A percentile compares a stretch with the other conserved stretches of the same genome.
phyloP scores from a whole-genome alignment of 192 early-diverging fungal genomes.

The Linnemannia zychae region DNA sequence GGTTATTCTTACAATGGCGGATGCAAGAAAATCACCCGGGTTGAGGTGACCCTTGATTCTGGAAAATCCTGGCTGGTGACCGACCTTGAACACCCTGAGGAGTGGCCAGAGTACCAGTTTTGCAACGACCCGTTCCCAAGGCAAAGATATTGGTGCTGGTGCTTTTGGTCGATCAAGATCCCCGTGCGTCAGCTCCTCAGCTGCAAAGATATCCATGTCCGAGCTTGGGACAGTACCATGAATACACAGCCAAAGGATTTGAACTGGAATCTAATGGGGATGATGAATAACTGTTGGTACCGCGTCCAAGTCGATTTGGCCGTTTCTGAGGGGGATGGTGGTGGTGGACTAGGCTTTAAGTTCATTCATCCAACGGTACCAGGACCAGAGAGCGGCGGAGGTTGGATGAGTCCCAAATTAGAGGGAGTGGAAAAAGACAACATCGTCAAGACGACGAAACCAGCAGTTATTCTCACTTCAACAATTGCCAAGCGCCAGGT shows the following conservation, averaged over 20 bases:
- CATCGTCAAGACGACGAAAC: background rate
- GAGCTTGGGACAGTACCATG: slow-evolving; percentile 71
- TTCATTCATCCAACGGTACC: slow-evolving; percentile 71
- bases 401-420: slow-evolving; percentile 66
- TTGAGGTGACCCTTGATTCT: slow-evolving; percentile 85
- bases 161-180: slow-evolving; percentile 66
- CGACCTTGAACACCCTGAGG: slow-evolving; percentile 61
- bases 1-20: slow-evolving; percentile 89
- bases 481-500: background rate
- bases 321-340: slow-evolving; percentile 19
- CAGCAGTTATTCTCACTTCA: slow-evolving; percentile 19
- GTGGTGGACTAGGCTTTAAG: slow-evolving; percentile 6
- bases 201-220: slow-evolving; percentile 65
- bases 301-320: slow-evolving; percentile 61
- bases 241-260: slow-evolving; percentile 73
- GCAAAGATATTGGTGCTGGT: slow-evolving; percentile 73
- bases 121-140: slow-evolving; percentile 47
- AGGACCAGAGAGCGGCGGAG: slow-evolving; percentile 50
- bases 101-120: slow-evolving; percentile 31
- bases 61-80: slow-evolving; percentile 86
- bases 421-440: slow-evolving; percentile 5
- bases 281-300: slow-evolving; percentile 82
- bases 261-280: slow-evolving; percentile 82
- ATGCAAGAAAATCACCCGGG: slow-evolving; percentile 79
- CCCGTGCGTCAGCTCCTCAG: slow-evolving; percentile 48